Evolutionary conservation across 306 rosid species (phyloP).

Genomic region (Trifolium subterraneum): DNA sequence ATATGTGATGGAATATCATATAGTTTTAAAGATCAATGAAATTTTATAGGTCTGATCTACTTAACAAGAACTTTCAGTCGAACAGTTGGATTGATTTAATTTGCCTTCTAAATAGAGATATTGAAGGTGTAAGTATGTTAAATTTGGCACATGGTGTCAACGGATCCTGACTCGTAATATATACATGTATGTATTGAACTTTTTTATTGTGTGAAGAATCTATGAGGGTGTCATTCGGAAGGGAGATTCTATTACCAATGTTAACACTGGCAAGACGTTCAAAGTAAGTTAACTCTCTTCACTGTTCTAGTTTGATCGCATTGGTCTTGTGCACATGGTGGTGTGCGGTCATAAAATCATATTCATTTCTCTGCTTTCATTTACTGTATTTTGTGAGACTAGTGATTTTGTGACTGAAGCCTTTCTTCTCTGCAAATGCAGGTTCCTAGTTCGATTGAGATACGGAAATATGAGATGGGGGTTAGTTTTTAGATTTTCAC

Average conservation of each 20-base stretch:
- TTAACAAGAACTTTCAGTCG: too few species aligned
- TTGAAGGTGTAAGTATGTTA: background rate
- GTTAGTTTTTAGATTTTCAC: conserved; percentile 51
- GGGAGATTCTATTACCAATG: too few species aligned
- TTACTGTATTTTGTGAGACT: conserved; percentile 4
- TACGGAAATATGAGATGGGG: conserved; percentile 91
- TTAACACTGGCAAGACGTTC: too few species aligned
- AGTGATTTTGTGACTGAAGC: conserved; percentile 33
- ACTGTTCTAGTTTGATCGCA: too few species aligned
- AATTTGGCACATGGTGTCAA: background rate
- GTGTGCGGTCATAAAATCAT: background rate
- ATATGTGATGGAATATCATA: background rate
- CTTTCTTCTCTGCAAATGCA: conserved; percentile 37
- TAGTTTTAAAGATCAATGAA: too few species aligned
- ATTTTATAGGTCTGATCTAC: too few species aligned
- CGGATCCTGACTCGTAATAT: background rate
- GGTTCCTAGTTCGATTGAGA: conserved; percentile 94
- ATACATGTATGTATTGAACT: too few species aligned
- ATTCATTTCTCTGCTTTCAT: conserved; percentile 17
- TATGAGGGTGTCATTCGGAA: too few species aligned
- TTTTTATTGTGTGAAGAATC: too few species aligned
- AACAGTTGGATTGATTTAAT: background rate
- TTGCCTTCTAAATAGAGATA: background rate
- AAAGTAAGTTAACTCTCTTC: too few species aligned
- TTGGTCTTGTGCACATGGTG: too few species aligned